Base-by-base conservation (phyloP, 2,329 filamentous ascomycete genomes). In the Nakataea oryzae region DNA sequence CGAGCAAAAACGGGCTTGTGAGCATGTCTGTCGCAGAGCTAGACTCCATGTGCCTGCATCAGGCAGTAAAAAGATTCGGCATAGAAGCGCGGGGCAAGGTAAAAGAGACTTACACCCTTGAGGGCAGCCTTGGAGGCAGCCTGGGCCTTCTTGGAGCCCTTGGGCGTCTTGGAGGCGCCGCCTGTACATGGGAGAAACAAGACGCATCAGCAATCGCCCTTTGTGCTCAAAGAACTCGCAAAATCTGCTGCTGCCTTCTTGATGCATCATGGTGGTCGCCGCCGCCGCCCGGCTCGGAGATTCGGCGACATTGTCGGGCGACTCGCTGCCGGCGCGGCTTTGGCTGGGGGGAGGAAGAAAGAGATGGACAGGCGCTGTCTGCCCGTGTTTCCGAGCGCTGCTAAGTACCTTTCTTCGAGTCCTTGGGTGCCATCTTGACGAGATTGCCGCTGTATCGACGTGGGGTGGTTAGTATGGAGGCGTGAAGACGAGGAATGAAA, bases 111-210 rank as follows among this genome's bases (percentile, higher is more conserved):
- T 92, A 96, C 91, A 79, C 93, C 93, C 83, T 91, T 91, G 74
- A 97, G 88, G 75, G 92, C 90, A 78, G 95, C 90, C 50, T 99
- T 97, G 74, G 95, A 90, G 78, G 95, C 95, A 76, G 88, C 87
- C 74, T 87, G 89, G 81, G 95, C 95, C 86, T 96, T 88, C 86
- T 95, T 95, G 78, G 81, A 75, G 74, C 83, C 83, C 79, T 85
- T 86, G 70, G 81, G 74, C 72, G 78, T 79, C 72, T 78, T 78
- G 66, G 74, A 75, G 73, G 78, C 79, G 78, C 60, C 60, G 54
- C 81, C 84, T 87, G 74, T 78, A 70, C 64, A 63, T 50, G 60
- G 54, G 74, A 29, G 29, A 69, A 70, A 74, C 70, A 77, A 79
- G 72, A 78, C 74, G 80, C 82, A 87, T 87, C 84, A 88, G 85